phyloP scores from a whole-genome alignment of 352 stramenopile species.

The Phytopythium litorale region DNA sequence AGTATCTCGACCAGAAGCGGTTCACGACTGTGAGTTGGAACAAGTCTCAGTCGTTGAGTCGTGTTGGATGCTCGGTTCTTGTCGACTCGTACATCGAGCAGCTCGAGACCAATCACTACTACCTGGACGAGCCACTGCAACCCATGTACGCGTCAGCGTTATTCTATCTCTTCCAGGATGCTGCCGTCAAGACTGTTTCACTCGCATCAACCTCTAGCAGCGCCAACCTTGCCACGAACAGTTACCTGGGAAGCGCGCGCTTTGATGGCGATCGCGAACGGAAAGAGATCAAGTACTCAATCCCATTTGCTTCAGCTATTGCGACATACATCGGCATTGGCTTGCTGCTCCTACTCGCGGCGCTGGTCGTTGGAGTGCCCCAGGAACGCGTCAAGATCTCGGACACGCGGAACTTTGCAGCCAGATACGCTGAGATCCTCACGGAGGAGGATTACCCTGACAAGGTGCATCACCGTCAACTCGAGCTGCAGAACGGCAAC shows the following conservation, averaged over 20 bases:
- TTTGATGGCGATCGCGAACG: slow-evolving; percentile 33
- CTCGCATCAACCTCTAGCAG: slow-evolving; percentile 3
- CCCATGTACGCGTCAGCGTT: slow-evolving; percentile 44
- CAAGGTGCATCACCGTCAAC: not conserved
- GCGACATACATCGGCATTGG: slow-evolving; percentile 38
- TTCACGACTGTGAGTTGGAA: slow-evolving; percentile 8
- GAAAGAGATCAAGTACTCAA: slow-evolving; percentile 47
- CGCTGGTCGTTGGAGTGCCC: slow-evolving; percentile 23
- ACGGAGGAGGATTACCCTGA: slow-evolving; percentile 34
- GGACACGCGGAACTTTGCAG: slow-evolving; percentile 23
- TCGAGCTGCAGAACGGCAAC: slow-evolving; percentile 20
- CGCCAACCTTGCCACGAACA: slow-evolving; percentile 9
- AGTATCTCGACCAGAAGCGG: slow-evolving; percentile 16
- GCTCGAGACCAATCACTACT: slow-evolving; percentile 41
- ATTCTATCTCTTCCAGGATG: slow-evolving; percentile 50
- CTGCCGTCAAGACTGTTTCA: slow-evolving; percentile 24
- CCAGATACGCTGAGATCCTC: slow-evolving; percentile 25
- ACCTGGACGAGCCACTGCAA: slow-evolving; percentile 40
- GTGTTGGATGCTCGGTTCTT: slow-evolving; percentile 33
- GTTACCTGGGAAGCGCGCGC: slow-evolving; percentile 18
- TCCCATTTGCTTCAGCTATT: slow-evolving; percentile 30
- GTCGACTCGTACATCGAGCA: slow-evolving; percentile 48
- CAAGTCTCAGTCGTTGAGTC: slow-evolving; percentile 12
- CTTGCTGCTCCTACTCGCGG: slow-evolving; percentile 23
- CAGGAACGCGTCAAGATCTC: slow-evolving; percentile 28